Percentiles rank a stretch among this genome's conserved stretches.
Evolutionary conservation across 2,329 filamentous ascomycete species (phyloP).

Genomic region (Knufia petricola): DNA sequence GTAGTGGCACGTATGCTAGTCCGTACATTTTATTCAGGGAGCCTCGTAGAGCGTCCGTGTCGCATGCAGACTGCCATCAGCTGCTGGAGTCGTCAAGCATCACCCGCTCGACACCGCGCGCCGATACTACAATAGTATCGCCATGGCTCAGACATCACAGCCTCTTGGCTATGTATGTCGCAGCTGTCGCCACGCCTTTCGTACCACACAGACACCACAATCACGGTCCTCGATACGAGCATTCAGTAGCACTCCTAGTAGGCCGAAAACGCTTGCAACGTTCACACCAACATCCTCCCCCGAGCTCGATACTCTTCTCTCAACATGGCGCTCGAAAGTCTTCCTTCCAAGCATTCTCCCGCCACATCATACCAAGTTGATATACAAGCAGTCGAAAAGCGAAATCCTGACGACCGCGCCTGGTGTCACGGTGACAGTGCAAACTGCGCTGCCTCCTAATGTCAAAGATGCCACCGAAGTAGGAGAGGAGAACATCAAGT

Average conservation of each 20-base stretch:
- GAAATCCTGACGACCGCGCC: slow-evolving; percentile 31
- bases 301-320: slow-evolving; percentile 33
- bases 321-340: slow-evolving; percentile 34
- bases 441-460: background rate
- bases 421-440: slow-evolving; percentile 31
- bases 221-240: background rate
- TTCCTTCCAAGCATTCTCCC: slow-evolving; percentile 35
- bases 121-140: no score
- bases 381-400: slow-evolving; percentile 31
- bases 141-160: slow-evolving; percentile 32
- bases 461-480: slow-evolving; percentile 11
- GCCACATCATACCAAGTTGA: slow-evolving; percentile 29
- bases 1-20: no score
- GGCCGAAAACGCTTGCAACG: slow-evolving; percentile 27
- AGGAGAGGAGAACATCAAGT: slow-evolving; percentile 30
- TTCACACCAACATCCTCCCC: slow-evolving; percentile 32
- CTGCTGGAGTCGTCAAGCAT: no score
- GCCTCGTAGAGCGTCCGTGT: no score
- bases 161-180: slow-evolving; percentile 32
- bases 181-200: slow-evolving; percentile 17
- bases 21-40: no score
- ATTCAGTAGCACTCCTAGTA: slow-evolving; percentile 18
- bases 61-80: background rate
- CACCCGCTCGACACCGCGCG: no score
- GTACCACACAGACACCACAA: background rate